These are phyloP conservation scores for Hypomyces rosellus DNA, from an alignment of 2,329 filamentous ascomycete genomes.

Conservation along the genomic window DNA sequence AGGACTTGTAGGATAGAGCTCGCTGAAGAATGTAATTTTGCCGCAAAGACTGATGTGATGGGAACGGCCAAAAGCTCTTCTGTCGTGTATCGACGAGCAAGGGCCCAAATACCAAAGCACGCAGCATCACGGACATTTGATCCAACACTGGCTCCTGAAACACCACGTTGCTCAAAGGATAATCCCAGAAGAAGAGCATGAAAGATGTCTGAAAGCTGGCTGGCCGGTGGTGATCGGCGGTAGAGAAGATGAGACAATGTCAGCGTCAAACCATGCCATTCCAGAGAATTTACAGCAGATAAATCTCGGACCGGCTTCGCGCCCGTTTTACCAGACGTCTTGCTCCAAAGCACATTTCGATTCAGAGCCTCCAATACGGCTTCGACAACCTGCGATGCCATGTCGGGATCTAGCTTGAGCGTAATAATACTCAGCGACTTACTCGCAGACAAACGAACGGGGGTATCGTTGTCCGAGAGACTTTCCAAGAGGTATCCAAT, in stretches of 20 bases:
- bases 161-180: slow-evolving; percentile 80
- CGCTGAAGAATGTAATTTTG: slow-evolving; percentile 28
- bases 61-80: slow-evolving; percentile 63
- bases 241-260: slow-evolving; percentile 84
- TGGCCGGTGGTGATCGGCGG: slow-evolving; percentile 67
- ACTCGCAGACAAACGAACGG: slow-evolving; percentile 82
- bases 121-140: slow-evolving; percentile 91
- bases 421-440: slow-evolving; percentile 88
- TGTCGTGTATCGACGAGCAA: slow-evolving; percentile 82
- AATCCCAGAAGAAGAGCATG: slow-evolving; percentile 72
- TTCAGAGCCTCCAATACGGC: slow-evolving; percentile 69
- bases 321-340: slow-evolving; percentile 27
- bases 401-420: slow-evolving; percentile 67
- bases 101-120: slow-evolving; percentile 91
- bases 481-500: slow-evolving; percentile 76
- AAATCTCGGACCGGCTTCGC: slow-evolving; percentile 50
- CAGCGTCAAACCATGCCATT: slow-evolving; percentile 89
- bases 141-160: slow-evolving; percentile 78
- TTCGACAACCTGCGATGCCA: slow-evolving; percentile 83
- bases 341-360: slow-evolving; percentile 50
- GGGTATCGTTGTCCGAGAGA: slow-evolving; percentile 81
- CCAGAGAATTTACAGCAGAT: slow-evolving; percentile 68
- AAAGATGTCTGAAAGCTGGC: slow-evolving; percentile 66
- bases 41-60: slow-evolving; percentile 36
- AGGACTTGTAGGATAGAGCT: slow-evolving; percentile 65